A percentile compares a stretch with the other conserved stretches of the same genome.
These are phyloP conservation scores for Alternaria sp. DNA, from an alignment of 2,329 filamentous ascomycete species.

Conservation along the genomic window DNA sequence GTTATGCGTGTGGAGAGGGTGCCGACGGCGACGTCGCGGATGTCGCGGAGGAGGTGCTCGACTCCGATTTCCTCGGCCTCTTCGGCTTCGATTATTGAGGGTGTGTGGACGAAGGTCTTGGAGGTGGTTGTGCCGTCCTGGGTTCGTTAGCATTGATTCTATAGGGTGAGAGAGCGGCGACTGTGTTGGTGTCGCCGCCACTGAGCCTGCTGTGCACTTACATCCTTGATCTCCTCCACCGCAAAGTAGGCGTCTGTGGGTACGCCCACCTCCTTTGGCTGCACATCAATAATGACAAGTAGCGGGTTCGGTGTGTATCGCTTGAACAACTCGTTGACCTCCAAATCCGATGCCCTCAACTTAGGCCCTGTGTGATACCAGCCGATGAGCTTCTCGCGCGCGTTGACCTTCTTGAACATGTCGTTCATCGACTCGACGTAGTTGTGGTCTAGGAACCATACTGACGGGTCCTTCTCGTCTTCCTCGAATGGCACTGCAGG, in stretches of 20 bases:
- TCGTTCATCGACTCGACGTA: slow-evolving; percentile 99
- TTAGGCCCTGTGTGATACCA: slow-evolving; percentile 99
- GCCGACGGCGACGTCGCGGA: slow-evolving; percentile 95
- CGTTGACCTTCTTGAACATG: slow-evolving; percentile 99
- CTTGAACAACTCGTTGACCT: slow-evolving; percentile 99
- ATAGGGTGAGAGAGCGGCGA: not conserved
- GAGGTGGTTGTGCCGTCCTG: slow-evolving; percentile 96
- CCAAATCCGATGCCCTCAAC: slow-evolving; percentile 91
- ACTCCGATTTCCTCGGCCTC: slow-evolving; percentile 99
- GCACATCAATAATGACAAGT: slow-evolving; percentile 96
- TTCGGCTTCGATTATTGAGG: slow-evolving; percentile 97
- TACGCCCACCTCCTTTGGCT: slow-evolving; percentile 96
- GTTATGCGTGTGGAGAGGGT: slow-evolving; percentile 96
- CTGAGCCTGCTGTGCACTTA: slow-evolving; percentile 55
- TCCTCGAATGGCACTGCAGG: slow-evolving; percentile 91
- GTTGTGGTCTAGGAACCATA: slow-evolving; percentile 99
- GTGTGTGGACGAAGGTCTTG: slow-evolving; percentile 98
- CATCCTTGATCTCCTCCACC: slow-evolving; percentile 99
- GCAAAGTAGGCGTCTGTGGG: slow-evolving; percentile 99
- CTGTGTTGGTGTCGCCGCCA: not conserved
- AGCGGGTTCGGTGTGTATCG: slow-evolving; percentile 96
- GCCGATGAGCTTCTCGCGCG: slow-evolving; percentile 96
- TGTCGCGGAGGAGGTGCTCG: slow-evolving; percentile 95
- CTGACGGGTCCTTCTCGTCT: slow-evolving; percentile 96
- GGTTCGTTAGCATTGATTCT: not conserved